Conservation (phyloP, 2,329 filamentous ascomycete species). For the Cladobotryum mycophilum region DNA sequence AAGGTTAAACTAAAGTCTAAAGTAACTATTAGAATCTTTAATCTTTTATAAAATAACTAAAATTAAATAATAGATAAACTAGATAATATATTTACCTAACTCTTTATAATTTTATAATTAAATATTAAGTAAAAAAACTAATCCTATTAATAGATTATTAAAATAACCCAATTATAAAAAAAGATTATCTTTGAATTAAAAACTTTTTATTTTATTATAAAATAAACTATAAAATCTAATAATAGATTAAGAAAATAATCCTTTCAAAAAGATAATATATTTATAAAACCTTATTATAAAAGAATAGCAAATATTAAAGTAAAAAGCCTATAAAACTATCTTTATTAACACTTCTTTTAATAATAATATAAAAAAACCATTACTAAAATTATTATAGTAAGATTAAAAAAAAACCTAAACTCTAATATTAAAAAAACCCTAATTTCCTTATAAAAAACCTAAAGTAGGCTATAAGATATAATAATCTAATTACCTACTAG, state of each 20-base stretch:
- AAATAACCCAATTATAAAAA: neutral
- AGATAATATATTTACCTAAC: neutral
- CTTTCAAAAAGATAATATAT: no score
- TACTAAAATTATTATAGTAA: neutral
- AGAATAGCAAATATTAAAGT: no score
- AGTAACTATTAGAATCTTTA: neutral
- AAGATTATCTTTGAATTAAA: neutral
- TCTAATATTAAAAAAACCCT: neutral
- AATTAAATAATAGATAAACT: neutral
- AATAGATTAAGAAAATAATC: no score
- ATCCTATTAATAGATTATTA: no score
- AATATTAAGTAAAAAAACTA: neutral
- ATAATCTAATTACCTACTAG: no score
- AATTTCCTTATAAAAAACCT: no score
- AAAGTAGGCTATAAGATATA: no score
- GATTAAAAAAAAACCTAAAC: neutral
- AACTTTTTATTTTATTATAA: neutral
- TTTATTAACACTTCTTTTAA: no score
- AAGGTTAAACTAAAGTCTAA: neutral
- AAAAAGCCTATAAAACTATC: no score
- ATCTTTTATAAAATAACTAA: neutral
- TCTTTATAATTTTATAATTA: neutral
- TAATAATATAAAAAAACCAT: neutral
- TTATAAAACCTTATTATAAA: no score
- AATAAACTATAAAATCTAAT: no score